Base-by-base conservation (phyloP, 306 rosid species). In the Quercus aquifolioides region DNA sequence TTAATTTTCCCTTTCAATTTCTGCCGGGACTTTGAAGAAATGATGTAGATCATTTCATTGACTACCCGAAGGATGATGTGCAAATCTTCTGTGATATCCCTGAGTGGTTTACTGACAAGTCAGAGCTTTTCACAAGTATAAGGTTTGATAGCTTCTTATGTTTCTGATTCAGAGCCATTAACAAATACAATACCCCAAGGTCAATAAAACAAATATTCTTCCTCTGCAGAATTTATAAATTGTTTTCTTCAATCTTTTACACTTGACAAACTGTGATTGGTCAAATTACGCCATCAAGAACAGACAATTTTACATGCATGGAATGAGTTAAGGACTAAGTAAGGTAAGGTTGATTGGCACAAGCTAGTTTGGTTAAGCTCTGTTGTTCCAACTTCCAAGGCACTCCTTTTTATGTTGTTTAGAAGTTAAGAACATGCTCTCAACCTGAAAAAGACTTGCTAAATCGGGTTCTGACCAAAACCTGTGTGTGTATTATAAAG, bases 81-180 rank as follows among this genome's bases (percentile, higher is more conserved):
- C 91, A 87, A n/a, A 93, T 96, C 82, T 94, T 96, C 80, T 98
- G 97, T 74, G 98, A 93, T 84, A 96, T 93, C 74, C 99, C 98
- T 2, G 89, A 85, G 56, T 93, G 99, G 98, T 96, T 96, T 86
- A 96, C 98, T 28, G 99, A 96, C 88, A 93, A 92, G 88, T 5
- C 92, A 59, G 99, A 96, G 93, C 88, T 93, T 78, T 96, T 96
- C 82, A 13, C 89, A 75, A 96, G 98, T 76, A 91, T 96, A 90
- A 91, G 99, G 97, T 96, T 78, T 60, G 78, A 64, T 75, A 55
- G 55, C 58, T 81, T 81, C 60, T 54, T 52, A 65, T 85, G 56
- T 58, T 71, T 58, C 49, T 52, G 55, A 71, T 78, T 71, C 25
- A 43, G 35, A 71, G 19, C 33, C 28, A 43, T 71, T 71, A 21